Conservation (phyloP, 2,329 filamentous ascomycete species). For the Ophiocordyceps australis region DNA sequence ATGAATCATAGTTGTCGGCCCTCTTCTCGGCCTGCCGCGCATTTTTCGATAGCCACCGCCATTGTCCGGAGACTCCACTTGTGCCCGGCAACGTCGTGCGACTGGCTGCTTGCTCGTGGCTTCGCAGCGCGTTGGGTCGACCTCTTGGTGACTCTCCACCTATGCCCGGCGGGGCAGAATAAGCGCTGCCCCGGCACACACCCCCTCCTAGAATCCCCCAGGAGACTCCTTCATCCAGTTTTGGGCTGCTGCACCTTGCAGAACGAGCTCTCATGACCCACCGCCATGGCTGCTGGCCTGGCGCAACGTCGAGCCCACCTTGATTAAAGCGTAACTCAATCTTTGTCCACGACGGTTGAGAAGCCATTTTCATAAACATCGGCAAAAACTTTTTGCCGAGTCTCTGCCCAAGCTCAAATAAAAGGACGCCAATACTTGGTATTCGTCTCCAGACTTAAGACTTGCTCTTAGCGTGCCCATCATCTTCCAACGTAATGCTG, state of each 20-base stretch:
- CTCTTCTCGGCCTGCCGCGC: slow-evolving; percentile 3
- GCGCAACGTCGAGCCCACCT: slow-evolving; percentile 2
- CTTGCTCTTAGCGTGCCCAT: no score
- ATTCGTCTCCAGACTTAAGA: no score
- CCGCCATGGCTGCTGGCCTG: slow-evolving; percentile 1
- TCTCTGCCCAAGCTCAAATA: background rate
- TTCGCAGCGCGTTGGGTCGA: slow-evolving; percentile 2
- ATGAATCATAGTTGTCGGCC: slow-evolving; percentile 2
- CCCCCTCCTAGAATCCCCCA: no score
- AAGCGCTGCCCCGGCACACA: slow-evolving; percentile 2
- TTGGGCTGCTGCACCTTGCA: background rate
- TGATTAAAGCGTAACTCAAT: no score
- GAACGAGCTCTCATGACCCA: slow-evolving; percentile 1
- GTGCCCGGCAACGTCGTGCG: slow-evolving; percentile 3
- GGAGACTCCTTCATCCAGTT: background rate
- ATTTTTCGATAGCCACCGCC: slow-evolving; percentile 4
- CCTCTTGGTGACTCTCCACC: slow-evolving; percentile 6
- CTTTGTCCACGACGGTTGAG: no score
- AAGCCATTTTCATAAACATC: no score
- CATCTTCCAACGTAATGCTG: no score
- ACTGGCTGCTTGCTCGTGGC: slow-evolving; percentile 4
- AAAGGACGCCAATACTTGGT: no score
- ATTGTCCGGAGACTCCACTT: slow-evolving; percentile 4
- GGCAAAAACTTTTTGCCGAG: background rate
- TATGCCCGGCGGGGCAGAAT: slow-evolving; percentile 2